Evolutionary conservation across 1,284 basidiomycete species (phyloP), one percentile per base, ranked within the genome.

Genomic region (Apiotrichum akiyoshidainum): DNA sequence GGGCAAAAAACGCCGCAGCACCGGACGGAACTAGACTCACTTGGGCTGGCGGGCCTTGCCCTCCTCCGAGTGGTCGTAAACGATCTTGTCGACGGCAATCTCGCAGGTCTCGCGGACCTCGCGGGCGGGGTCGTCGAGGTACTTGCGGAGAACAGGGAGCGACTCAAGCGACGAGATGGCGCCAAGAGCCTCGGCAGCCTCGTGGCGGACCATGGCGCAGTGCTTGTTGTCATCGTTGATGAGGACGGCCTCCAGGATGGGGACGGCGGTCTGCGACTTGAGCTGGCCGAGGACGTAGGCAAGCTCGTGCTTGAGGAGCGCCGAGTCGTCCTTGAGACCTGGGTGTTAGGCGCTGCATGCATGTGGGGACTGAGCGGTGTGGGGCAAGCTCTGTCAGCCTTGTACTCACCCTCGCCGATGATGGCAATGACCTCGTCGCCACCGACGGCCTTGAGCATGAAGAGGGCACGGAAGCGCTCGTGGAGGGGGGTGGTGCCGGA

Each of bases 121-220:
- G 42, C 88, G 83, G 63, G 92, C 85, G 6, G 84, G 73, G 78
- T 95, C 90, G 60, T 82, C 76, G 34, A 89, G 76, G 79, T 88
- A 94, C 72, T 88, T 82, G 60, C 82, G 79, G 45, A 99, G 82
- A 35, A 93, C 74, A 2, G 87, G 84, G 19, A 95, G 76, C 7
- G 90, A 89, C 0, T 78, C 69, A 4, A 81, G 73, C 21, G 85
- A 82, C 10, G 89, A 92, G 55, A 99, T 92, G 2, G 96, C 96
- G 46, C 95, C 96, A 82, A 99, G 88, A 4, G 96, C 95, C 80
- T 99, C 96, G 19, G 96, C 96, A 26, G 96, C 94, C 89, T 99
- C 95, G 80, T 99, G 95, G 56, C 95, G 83, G 58, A 99, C 96
- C 96, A 99, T 99, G 1, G 92, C 87, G 59, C 77, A 77, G 59